Evolutionary conservation across 2,329 filamentous ascomycete species (phyloP), one percentile per base, ranked within the genome.

Genomic region (Epichloe typhina): DNA sequence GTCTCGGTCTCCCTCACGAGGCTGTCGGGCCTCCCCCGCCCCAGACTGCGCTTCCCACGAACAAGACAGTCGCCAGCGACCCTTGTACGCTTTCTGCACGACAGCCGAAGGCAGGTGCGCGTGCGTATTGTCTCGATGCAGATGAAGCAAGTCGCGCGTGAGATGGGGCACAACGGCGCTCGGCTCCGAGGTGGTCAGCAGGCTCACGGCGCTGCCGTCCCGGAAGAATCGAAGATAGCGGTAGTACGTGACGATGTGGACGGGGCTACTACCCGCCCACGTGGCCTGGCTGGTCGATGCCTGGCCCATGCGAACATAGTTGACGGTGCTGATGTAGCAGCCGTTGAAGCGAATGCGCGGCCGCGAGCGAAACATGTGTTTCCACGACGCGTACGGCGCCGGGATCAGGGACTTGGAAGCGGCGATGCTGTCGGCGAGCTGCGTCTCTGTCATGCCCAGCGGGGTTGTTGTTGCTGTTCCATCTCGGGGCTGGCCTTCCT

Each of bases 211-310:
- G 1, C 85, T 84, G 31, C 93, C 93, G 65, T 97, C 88, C 23
- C 89, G 86, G 70, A 93, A 93, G 71, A 98, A 93, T 49, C 93
- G 86, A 3, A 98, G 78, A 68, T 97, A 98, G 52, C 93, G 88
- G 70, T 95, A 98, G 70, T 97, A 98, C 0, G 93, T 98, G 46
- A 98, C 89, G 52, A 97, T 94, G 64, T 95, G 89, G 37, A 97
- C 84, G 8, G 90, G 90, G 36, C 50, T 51, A 2, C 50, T 51
- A 2, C 60, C 73, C 72, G 87, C 72, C 88, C 90, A 95, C 1
- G 86, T 84, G 17, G 84, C 70, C 50, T 82, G 82, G 56, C 82
- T 84, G 19, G 79, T 76, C 3, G 81, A 83, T 11, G 83, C 76
- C 53, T 85, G 85, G 35, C 93, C 93, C 0, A 88, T 73, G 23